Percentiles rank a stretch among this genome's conserved stretches.
Evolutionary conservation across 441 rosid genomes (phyloP).

Genomic region (Mallotus repandus): DNA sequence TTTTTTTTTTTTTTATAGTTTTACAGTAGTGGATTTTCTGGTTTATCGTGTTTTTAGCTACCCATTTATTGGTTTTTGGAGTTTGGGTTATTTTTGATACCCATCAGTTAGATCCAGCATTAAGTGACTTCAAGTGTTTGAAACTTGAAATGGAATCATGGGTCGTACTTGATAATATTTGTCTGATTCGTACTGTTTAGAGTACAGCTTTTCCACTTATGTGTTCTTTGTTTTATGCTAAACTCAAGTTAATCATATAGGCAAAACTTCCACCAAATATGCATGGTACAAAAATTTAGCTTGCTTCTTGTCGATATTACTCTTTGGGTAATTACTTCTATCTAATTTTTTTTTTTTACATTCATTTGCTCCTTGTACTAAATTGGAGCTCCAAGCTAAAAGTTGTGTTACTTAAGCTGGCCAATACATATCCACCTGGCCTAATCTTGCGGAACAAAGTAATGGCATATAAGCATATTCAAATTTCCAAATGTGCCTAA

Average conservation of each 20-base stretch:
- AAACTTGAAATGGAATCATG: slow-evolving; percentile 9
- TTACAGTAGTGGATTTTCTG: background rate
- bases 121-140: slow-evolving; percentile 12
- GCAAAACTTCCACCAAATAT: background rate
- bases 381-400: background rate
- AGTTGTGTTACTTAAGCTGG: background rate
- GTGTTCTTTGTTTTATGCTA: background rate
- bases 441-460: background rate
- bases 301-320: slow-evolving; percentile 13
- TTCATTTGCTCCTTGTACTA: background rate
- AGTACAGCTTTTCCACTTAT: background rate
- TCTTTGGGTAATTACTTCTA: background rate
- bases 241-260: background rate
- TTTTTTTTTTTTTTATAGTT: background rate
- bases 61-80: slow-evolving; percentile 10
- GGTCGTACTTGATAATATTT: slow-evolving; percentile 16
- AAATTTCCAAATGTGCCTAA: background rate
- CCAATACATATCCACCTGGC: background rate
- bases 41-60: background rate
- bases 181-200: slow-evolving; percentile 9
- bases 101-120: slow-evolving; percentile 16
- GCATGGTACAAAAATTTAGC: background rate
- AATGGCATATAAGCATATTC: slow-evolving; percentile 6
- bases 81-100: background rate
- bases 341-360: background rate